These are phyloP conservation scores for Fusarium nematophilum DNA, from an alignment of 2,329 filamentous ascomycete species.

Conservation along the genomic window DNA sequence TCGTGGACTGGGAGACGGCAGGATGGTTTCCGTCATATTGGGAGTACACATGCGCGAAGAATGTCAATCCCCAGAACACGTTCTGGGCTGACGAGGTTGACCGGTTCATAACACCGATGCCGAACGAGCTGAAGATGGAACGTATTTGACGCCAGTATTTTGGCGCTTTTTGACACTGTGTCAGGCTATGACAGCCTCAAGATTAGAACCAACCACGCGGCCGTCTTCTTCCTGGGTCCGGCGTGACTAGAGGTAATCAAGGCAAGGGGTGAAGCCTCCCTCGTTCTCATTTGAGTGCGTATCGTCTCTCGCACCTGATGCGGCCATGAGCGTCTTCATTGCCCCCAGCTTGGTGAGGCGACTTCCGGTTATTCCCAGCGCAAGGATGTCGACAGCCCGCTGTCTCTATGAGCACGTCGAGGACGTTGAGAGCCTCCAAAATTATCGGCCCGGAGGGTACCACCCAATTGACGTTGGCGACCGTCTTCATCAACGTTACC, in stretches of 20 bases:
- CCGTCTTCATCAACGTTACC: conserved; percentile 44
- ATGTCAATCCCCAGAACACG: conserved; percentile 28
- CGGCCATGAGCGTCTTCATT: no score
- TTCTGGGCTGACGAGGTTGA: conserved; percentile 39
- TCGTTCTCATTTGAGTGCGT: no score
- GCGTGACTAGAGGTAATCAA: no score
- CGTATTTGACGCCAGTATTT: conserved; percentile 29
- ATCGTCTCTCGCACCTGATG: no score
- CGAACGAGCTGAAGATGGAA: conserved; percentile 37
- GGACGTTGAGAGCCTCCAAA: conserved; percentile 33
- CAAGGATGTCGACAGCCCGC: not conserved
- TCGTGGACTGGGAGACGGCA: conserved; percentile 53
- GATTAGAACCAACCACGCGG: no score
- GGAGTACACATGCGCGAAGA: conserved; percentile 44
- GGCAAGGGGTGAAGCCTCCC: no score
- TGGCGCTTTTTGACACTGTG: conserved; percentile 23
- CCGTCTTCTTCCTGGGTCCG: no score
- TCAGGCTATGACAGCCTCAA: no score
- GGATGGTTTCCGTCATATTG: conserved; percentile 50
- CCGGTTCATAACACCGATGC: conserved; percentile 24
- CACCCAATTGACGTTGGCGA: conserved; percentile 54
- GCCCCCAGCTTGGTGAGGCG: no score
- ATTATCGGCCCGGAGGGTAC: conserved; percentile 52
- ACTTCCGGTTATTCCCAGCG: no score
- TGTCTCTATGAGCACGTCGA: conserved; percentile 23